A percentile compares a stretch with the other conserved stretches of the same genome.
Evolutionary conservation across 768 basidiomycete genomes (phyloP).

Genomic region (Dacryopinax spathularia): DNA sequence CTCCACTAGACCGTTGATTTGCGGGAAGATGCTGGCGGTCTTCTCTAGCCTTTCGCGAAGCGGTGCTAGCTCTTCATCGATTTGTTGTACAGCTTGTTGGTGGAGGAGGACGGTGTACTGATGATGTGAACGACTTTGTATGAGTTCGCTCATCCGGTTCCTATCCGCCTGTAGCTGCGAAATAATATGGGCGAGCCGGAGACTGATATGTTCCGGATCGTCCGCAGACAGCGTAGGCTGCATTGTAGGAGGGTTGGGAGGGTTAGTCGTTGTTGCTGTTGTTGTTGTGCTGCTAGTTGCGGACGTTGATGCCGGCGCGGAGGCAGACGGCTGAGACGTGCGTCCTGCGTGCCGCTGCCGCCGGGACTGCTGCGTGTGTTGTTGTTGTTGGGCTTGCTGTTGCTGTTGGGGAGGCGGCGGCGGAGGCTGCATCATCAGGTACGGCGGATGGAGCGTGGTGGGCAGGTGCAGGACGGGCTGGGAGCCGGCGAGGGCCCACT

Average conservation of each 20-base stretch:
- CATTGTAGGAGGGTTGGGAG: background rate
- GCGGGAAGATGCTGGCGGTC: background rate
- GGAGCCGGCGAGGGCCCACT: background rate
- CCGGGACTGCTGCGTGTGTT: background rate
- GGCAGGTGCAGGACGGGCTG: background rate
- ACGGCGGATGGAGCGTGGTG: background rate
- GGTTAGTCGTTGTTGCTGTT: background rate
- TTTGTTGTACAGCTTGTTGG: background rate
- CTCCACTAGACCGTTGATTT: background rate
- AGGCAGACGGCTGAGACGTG: conserved; percentile 4
- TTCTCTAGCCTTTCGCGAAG: background rate
- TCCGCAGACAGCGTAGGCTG: background rate
- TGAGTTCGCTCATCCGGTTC: background rate
- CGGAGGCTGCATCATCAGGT: background rate
- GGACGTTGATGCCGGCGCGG: conserved; percentile 4
- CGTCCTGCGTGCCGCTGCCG: background rate
- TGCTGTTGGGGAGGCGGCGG: background rate
- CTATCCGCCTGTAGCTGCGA: background rate
- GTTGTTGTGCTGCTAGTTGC: too few species aligned
- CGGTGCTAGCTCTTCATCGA: background rate
- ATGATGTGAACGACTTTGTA: background rate
- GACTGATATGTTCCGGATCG: background rate
- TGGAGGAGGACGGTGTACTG: background rate
- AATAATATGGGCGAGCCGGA: background rate
- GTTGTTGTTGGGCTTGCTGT: background rate